phyloP scores from a whole-genome alignment of 2,329 filamentous ascomycete species.

The Knoxdaviesia proteae region DNA sequence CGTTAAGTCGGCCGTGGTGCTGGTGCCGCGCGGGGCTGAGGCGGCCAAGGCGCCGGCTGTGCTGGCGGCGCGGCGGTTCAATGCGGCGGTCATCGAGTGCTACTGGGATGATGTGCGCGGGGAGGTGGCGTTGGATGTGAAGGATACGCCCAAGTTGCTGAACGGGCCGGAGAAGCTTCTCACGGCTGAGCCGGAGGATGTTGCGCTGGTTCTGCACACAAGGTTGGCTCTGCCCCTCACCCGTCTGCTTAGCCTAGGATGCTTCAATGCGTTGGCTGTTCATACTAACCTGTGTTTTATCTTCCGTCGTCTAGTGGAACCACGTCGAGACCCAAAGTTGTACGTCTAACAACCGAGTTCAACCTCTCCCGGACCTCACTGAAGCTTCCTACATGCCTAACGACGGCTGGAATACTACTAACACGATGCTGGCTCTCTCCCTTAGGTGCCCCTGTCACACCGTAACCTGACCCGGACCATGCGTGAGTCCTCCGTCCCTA shows the following conservation, averaged over 20 bases:
- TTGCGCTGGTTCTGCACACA: slow-evolving; percentile 66
- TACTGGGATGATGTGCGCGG: slow-evolving; percentile 47
- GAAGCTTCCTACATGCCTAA: too few relatives aligned
- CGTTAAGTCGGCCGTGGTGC: slow-evolving; percentile 55
- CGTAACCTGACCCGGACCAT: slow-evolving; percentile 65
- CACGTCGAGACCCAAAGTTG: slow-evolving; percentile 68
- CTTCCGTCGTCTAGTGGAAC: slow-evolving; percentile 36
- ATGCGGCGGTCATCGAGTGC: slow-evolving; percentile 69
- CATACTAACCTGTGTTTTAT: slow-evolving; percentile 1
- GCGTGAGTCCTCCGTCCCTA: slow-evolving; percentile 23
- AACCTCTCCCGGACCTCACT: too few relatives aligned
- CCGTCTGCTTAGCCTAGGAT: not conserved
- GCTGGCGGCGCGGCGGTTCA: slow-evolving; percentile 56
- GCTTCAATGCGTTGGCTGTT: slow-evolving; percentile 1
- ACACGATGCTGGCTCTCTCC: slow-evolving; percentile 3
- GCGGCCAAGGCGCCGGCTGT: slow-evolving; percentile 48
- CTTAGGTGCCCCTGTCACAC: slow-evolving; percentile 56
- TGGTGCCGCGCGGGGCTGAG: slow-evolving; percentile 55
- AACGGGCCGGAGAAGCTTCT: slow-evolving; percentile 20
- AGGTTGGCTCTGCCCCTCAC: slow-evolving; percentile 16
- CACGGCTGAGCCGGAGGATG: slow-evolving; percentile 48
- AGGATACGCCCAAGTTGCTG: slow-evolving; percentile 48
- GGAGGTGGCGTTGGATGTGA: slow-evolving; percentile 58
- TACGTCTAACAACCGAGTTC: slow-evolving; percentile 15
- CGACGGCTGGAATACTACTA: not conserved